These are phyloP conservation scores for Carex arenaria DNA, from an alignment of 202 grass and related monocot genomes.

Conservation along the genomic window DNA sequence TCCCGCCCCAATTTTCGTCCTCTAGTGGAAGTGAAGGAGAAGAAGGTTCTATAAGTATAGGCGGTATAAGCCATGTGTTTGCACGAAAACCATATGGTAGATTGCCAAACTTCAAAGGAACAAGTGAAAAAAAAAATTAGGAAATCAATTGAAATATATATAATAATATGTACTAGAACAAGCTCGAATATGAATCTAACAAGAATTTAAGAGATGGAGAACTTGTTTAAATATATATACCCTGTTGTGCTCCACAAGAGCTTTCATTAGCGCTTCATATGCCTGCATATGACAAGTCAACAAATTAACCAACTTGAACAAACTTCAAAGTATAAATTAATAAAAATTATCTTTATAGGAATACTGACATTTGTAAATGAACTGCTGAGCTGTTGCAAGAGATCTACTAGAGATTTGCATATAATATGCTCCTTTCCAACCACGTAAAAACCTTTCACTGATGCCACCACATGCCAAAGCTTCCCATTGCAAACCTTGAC, in stretches of 20 bases:
- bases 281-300: slow-evolving; percentile 42
- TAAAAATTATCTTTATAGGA: background rate
- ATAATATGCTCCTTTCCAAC: slow-evolving; percentile 54
- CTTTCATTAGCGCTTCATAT: slow-evolving; percentile 75
- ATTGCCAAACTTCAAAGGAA: slow-evolving; percentile 76
- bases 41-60: slow-evolving; percentile 55
- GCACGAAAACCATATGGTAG: slow-evolving; percentile 85
- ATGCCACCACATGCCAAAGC: slow-evolving; percentile 65
- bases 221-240: slow-evolving; percentile 27
- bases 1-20: slow-evolving; percentile 83
- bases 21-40: slow-evolving; percentile 63
- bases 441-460: slow-evolving; percentile 81
- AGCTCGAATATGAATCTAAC: background rate
- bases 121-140: slow-evolving; percentile 15
- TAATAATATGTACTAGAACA: background rate
- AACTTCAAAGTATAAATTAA: background rate
- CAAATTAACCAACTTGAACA: background rate
- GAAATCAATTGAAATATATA: slow-evolving; percentile 5
- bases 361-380: slow-evolving; percentile 88
- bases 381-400: slow-evolving; percentile 87
- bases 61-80: slow-evolving; percentile 94
- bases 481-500: slow-evolving; percentile 99
- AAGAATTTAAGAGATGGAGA: slow-evolving; percentile 6
- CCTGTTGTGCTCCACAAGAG: slow-evolving; percentile 93
- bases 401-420: slow-evolving; percentile 70